Evolutionary conservation across 2,329 filamentous ascomycete species (phyloP).

Genomic region (Talaromyces sp.): DNA sequence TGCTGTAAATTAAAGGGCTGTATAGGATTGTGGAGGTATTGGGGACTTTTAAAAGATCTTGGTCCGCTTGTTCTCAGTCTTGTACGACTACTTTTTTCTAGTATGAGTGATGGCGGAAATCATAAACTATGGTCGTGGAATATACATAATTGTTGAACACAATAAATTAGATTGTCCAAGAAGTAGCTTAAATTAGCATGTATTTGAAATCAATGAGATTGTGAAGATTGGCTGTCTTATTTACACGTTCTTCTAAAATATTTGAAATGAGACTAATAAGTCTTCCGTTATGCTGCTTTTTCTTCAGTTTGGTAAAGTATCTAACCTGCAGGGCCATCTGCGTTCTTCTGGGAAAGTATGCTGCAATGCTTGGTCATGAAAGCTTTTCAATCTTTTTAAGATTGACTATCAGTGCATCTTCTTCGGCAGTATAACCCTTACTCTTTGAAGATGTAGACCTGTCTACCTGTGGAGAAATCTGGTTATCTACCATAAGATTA

Average conservation of each 20-base stretch:
- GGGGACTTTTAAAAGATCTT: neutral
- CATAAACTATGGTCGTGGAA: too few species aligned
- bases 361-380: neutral
- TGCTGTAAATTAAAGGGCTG: too few species aligned
- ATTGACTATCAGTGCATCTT: constrained; percentile 1
- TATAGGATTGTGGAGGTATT: neutral
- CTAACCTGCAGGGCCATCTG: neutral
- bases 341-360: neutral
- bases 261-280: neutral
- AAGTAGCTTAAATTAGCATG: neutral
- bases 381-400: constrained; percentile 7
- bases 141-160: neutral
- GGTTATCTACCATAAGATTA: neutral
- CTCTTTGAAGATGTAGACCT: neutral
- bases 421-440: neutral
- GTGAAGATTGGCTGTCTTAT: neutral
- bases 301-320: neutral
- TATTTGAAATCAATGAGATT: constrained; percentile 1
- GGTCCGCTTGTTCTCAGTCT: neutral
- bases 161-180: neutral
- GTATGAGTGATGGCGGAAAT: neutral
- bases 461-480: neutral
- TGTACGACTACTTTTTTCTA: neutral
- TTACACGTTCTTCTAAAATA: neutral
- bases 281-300: neutral